Percentiles rank a stretch among this genome's conserved stretches.
Conservation (phyloP, 495 filamentous ascomycete genomes). For the Podospora tetraspora region DNA sequence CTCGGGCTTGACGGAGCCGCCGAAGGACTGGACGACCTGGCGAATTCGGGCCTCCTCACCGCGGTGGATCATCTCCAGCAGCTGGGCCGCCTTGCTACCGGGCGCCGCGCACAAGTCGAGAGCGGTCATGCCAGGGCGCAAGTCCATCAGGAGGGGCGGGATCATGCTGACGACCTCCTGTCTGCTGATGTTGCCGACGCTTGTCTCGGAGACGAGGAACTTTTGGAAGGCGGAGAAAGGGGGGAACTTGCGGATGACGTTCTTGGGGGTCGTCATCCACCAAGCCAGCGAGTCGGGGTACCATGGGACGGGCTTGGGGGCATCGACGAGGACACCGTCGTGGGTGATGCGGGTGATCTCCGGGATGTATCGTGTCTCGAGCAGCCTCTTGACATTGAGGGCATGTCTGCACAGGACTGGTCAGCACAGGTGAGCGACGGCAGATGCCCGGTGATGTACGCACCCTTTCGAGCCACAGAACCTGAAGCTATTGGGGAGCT, state of each 20-base stretch:
- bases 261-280: constrained; percentile 94
- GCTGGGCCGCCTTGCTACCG: constrained; percentile 91
- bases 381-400: constrained; percentile 72
- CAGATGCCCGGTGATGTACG: constrained; percentile 23
- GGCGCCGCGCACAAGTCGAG: constrained; percentile 95
- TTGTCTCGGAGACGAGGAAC: constrained; percentile 96
- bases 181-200: constrained; percentile 91
- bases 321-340: constrained; percentile 73
- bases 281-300: constrained; percentile 92
- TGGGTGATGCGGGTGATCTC: constrained; percentile 74
- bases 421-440: constrained; percentile 1
- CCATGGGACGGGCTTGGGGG: constrained; percentile 77
- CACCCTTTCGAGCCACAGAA: constrained; percentile 86
- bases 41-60: constrained; percentile 81
- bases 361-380: constrained; percentile 84
- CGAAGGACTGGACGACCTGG: constrained; percentile 51
- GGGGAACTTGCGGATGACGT: constrained; percentile 80
- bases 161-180: constrained; percentile 99
- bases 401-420: constrained; percentile 57
- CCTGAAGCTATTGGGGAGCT: constrained; percentile 92
- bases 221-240: constrained; percentile 95
- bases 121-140: constrained; percentile 83
- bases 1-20: constrained; percentile 43
- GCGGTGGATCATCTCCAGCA: constrained; percentile 87
- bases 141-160: constrained; percentile 86